Conservation (phyloP, 768 basidiomycete species). For the Pleurotus pulmonarius region DNA sequence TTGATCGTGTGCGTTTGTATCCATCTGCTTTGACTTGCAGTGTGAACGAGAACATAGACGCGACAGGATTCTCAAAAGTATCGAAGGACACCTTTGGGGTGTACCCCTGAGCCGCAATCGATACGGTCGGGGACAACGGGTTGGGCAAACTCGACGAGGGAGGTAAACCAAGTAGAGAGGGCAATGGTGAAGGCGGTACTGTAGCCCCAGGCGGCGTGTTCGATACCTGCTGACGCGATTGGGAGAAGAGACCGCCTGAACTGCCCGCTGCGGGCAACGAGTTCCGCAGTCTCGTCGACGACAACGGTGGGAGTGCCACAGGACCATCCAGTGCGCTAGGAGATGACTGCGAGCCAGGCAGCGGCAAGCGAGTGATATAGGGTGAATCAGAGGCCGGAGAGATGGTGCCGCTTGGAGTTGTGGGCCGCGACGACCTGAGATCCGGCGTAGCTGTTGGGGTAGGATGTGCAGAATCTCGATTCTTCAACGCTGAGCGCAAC, state of each 20-base stretch:
- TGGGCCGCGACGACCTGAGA: constrained; percentile 2
- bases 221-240: not conserved
- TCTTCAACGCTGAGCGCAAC: constrained; percentile 13
- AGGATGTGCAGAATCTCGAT: constrained; percentile 10
- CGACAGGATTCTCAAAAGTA: constrained; percentile 78
- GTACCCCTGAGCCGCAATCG: constrained; percentile 29
- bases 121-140: constrained; percentile 11
- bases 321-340: not conserved
- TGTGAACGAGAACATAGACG: constrained; percentile 86
- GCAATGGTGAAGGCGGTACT: constrained; percentile 7
- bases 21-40: constrained; percentile 81
- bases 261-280: not conserved
- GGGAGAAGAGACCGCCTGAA: not conserved
- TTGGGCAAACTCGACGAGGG: constrained; percentile 6
- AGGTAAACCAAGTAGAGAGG: constrained; percentile 11
- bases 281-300: constrained; percentile 1
- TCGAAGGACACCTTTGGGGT: constrained; percentile 82
- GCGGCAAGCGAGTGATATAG: constrained; percentile 6
- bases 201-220: constrained; percentile 1
- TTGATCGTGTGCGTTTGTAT: constrained; percentile 70
- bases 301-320: not conserved
- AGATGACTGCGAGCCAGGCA: not conserved
- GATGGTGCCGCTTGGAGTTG: constrained; percentile 15
- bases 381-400: constrained; percentile 5
- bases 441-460: not conserved